Base-by-base conservation (phyloP, 305 asterid species). In the Fraxinus albicans region DNA sequence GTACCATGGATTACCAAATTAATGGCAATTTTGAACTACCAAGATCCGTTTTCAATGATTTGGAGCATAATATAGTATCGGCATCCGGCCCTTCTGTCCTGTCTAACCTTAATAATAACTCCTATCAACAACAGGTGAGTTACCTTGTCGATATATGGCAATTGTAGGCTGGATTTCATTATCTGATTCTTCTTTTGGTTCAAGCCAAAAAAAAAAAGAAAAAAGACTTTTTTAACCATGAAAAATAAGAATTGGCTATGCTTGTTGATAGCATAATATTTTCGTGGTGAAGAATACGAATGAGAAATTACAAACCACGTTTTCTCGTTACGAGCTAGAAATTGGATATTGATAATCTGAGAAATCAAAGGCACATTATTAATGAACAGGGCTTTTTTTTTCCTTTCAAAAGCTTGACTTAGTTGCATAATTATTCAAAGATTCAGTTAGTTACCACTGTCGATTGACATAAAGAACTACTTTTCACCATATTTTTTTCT, bases 111-210 rank as follows among this genome's bases (percentile, higher is more conserved):
- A 89, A 88, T 53, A 88, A 85, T 50, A 86, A 86, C 84, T 79
- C 96, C 67, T 93, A 85, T 83, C 88, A 89, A 34, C 88, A 89
- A 38, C 97, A 90, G 96, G 96, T 88, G 65, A 83, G 82, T 44
- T 42, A 74, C 77, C 34, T 27, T 21, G 58, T 58, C 2, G 2
- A n/a, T 44, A 44, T 47, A 19, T 76, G 75, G 73, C 73, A 44
- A 21, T 77, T 67, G 38, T 47, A n/a, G 74, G 19, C 42, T 38
- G 33, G 29, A 40, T 55, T 44, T 50, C 17, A 42, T 1, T 36
- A 60, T 47, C 80, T 40, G 69, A 29, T 65, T 78, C 80, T 85
- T 25, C 53, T 55, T 60, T 27, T 34, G 29, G 6, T 79, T 60
- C 35, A 42, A 9, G 50, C 44, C 2, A 63, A 40, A 35, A 79